Conservation (phyloP, 176 grass and related monocot species). For the Pontederia paniculata region DNA sequence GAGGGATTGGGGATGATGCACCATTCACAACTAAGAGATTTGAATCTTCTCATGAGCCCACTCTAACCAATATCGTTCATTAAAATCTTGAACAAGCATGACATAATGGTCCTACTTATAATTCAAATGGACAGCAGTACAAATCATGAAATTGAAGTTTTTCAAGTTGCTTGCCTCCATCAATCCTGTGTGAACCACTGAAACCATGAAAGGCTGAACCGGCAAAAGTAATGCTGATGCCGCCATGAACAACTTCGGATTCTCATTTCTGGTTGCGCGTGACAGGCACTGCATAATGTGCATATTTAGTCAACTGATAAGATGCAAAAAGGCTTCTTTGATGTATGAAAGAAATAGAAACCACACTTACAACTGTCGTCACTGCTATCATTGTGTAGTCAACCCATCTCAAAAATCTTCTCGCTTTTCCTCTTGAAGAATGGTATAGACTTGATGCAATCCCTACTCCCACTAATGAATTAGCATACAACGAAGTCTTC, state of each 20-base stretch:
- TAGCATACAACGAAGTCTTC: conserved; percentile 68
- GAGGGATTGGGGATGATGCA: too few relatives aligned
- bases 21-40: too few relatives aligned
- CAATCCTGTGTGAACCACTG: conserved; percentile 78
- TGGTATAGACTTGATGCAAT: conserved; percentile 88
- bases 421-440: conserved; percentile 60
- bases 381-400: conserved; percentile 95
- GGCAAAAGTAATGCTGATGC: conserved; percentile 79
- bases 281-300: conserved; percentile 53
- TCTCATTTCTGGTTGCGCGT: conserved; percentile 60
- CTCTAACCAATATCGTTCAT: too few relatives aligned
- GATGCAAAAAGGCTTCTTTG: too few relatives aligned
- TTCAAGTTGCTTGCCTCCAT: conserved; percentile 68
- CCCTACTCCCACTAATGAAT: conserved; percentile 91
- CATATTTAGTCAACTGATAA: too few relatives aligned
- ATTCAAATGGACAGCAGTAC: background rate
- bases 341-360: too few relatives aligned
- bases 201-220: conserved; percentile 91
- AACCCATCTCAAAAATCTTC: conserved; percentile 78
- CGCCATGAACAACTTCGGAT: conserved; percentile 82
- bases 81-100: background rate
- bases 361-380: conserved; percentile 48
- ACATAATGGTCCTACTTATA: background rate
- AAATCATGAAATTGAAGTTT: background rate
- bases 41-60: too few relatives aligned